Evolutionary conservation across 805 yeast genomes (phyloP).

Genomic region (Kodamaea hsintzibuensis): DNA sequence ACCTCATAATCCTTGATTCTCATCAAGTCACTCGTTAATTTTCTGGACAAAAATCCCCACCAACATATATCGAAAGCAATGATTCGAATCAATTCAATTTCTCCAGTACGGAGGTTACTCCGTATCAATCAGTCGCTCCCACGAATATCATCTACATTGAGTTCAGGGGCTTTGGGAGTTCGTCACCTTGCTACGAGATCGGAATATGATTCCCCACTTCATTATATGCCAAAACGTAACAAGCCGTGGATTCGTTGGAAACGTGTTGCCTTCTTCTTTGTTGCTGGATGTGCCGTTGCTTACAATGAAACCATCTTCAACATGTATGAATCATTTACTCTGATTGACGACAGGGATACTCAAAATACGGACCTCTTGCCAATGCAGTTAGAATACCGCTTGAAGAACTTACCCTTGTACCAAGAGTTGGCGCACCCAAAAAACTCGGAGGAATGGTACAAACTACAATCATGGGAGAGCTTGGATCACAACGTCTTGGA

Average conservation of each 20-base stretch:
- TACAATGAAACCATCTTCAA: constrained; percentile 33
- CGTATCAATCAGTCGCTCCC: not conserved
- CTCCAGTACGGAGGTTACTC: not conserved
- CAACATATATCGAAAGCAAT: not conserved
- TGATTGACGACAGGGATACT: constrained; percentile 19
- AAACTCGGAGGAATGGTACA: constrained; percentile 50
- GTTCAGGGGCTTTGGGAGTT: not conserved
- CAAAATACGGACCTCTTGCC: constrained; percentile 28
- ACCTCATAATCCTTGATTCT: not conserved
- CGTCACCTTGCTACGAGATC: constrained; percentile 26
- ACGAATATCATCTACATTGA: not conserved
- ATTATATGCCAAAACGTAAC: constrained; percentile 24
- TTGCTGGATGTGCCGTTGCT: constrained; percentile 35
- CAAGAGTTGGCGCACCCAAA: constrained; percentile 45
- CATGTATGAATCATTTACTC: constrained; percentile 27
- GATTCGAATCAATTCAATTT: not conserved
- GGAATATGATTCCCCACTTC: constrained; percentile 34
- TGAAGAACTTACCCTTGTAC: constrained; percentile 53
- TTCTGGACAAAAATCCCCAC: not conserved
- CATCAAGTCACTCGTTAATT: not conserved
- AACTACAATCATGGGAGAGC: constrained; percentile 45
- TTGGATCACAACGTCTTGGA: constrained; percentile 39
- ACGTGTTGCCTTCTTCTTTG: constrained; percentile 26
- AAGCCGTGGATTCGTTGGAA: constrained; percentile 34
- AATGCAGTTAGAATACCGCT: constrained; percentile 46